phyloP scores from a whole-genome alignment of 768 basidiomycete species.

The Coprinellus aureogranulatus region DNA sequence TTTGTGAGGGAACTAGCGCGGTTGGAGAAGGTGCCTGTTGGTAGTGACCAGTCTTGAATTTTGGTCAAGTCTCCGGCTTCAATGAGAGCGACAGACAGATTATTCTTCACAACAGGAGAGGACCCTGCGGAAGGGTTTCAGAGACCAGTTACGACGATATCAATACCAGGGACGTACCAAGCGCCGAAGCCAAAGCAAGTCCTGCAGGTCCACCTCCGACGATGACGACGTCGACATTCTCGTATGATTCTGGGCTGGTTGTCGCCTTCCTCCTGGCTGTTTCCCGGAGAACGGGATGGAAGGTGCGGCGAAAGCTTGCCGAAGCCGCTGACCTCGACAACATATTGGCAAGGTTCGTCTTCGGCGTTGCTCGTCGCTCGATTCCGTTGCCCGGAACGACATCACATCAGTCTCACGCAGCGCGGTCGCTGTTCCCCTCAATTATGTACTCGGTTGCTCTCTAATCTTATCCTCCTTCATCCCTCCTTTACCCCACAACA shows the following conservation, averaged over 20 bases:
- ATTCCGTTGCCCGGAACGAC: not conserved
- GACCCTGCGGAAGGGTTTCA: constrained; percentile 43
- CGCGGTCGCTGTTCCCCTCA: no score
- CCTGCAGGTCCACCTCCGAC: constrained; percentile 95
- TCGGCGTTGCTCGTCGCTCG: not conserved
- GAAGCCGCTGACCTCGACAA: constrained; percentile 3
- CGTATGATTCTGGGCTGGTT: constrained; percentile 11
- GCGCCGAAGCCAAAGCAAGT: constrained; percentile 81
- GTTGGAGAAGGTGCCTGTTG: constrained; percentile 64
- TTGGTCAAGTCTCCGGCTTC: constrained; percentile 78
- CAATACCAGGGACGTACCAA: constrained; percentile 51
- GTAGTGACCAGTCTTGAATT: constrained; percentile 63
- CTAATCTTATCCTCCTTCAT: constrained; percentile 1
- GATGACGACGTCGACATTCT: constrained; percentile 84
- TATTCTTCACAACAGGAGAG: constrained; percentile 46
- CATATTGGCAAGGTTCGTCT: not conserved
- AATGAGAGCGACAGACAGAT: constrained; percentile 66
- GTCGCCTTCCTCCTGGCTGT: not conserved
- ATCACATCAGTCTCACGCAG: not conserved
- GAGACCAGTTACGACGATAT: not conserved
- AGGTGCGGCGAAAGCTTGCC: not conserved
- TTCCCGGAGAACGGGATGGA: not conserved
- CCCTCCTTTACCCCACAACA: constrained; percentile 4
- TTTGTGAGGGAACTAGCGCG: constrained; percentile 86
- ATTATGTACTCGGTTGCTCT: not conserved